Base-by-base conservation (phyloP, 257 asterid genomes). In the Nicotiana sylvestris region DNA sequence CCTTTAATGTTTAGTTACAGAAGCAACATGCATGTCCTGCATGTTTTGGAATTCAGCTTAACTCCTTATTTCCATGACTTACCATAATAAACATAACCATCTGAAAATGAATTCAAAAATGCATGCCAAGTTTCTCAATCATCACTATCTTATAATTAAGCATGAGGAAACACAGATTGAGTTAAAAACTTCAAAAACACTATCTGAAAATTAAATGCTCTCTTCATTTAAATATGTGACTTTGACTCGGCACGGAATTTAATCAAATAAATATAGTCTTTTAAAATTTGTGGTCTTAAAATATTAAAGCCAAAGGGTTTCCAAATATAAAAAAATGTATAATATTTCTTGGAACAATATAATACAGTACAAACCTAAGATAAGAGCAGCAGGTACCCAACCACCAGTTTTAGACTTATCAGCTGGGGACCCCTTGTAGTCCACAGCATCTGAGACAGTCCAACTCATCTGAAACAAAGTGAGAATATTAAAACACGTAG, bases 341-440 rank as follows among this genome's bases (percentile, higher is more conserved):
- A 43, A 43, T 7, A 43, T 43, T 7, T 43, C 46, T 39, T 39
- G 46, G 46, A 39, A 39, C 9, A 39, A 1, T 9, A 43, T 53
- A 53, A 11, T 53, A 18, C 11, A 16, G 69, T 76, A 85, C 89
- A 35, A 84, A 94, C 98, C 98, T 88, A 95, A 89, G 82, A 93
- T 90, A 43, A 92, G 94, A 29, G 98, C 96, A 46, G 98, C 98
- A 16, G 97, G 92, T 5, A 91, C 81, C 98, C 98, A 95, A 32
- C 98, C 97, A 8, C 98, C 98, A 32, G 98, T 95, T 85, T 85
- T 89, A 49, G 95, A 70, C 84, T 86, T 89, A 27, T 92, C 94
- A 79, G 97, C 98, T 0, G 98, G 95, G 27, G 49, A 81, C 21
- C 97, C 98, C 70, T 87, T 88, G 94, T 92, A 89, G 81, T 95